Percentiles rank a stretch among this genome's conserved stretches.
Conservation (phyloP, 306 rosid species). For the Amphicarpaea edgeworthii region DNA sequence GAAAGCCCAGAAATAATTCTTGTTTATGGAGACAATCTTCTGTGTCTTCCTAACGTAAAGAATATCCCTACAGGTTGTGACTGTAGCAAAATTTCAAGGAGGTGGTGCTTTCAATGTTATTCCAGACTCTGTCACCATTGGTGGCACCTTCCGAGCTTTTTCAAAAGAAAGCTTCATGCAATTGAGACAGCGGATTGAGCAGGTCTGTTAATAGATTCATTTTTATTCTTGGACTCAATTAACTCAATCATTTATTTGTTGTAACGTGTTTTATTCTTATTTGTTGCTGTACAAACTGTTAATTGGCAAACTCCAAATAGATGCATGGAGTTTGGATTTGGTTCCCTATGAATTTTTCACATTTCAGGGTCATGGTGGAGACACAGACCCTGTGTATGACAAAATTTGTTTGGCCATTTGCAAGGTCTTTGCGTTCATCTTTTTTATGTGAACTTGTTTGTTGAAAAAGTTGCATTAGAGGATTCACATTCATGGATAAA, state of each 20-base stretch:
- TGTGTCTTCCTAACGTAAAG: slow-evolving; percentile 41
- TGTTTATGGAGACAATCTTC: slow-evolving; percentile 25
- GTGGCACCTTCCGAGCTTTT: slow-evolving; percentile 96
- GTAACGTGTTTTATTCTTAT: slow-evolving; percentile 26
- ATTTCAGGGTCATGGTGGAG: neutral
- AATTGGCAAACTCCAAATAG: slow-evolving; percentile 3
- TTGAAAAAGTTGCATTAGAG: neutral
- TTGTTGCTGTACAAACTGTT: slow-evolving; percentile 3
- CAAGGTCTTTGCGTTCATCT: neutral
- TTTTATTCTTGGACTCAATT: slow-evolving; percentile 8
- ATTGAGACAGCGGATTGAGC: slow-evolving; percentile 70
- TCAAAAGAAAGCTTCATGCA: slow-evolving; percentile 62
- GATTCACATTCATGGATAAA: slow-evolving; percentile 6
- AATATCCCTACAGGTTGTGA: slow-evolving; percentile 69
- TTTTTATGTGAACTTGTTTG: neutral
- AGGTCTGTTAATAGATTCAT: slow-evolving; percentile 57
- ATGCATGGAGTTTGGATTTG: slow-evolving; percentile 17
- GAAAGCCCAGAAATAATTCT: slow-evolving; percentile 18
- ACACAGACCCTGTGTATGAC: neutral
- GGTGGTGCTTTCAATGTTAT: slow-evolving; percentile 95
- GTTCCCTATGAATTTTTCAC: neutral
- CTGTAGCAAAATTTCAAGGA: slow-evolving; percentile 89
- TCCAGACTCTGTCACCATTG: slow-evolving; percentile 94
- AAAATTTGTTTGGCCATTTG: slow-evolving; percentile 9
- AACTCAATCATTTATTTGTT: slow-evolving; percentile 11